phyloP scores from a whole-genome alignment of 2,329 filamentous ascomycete species.

The Cercospora nicotianae region DNA sequence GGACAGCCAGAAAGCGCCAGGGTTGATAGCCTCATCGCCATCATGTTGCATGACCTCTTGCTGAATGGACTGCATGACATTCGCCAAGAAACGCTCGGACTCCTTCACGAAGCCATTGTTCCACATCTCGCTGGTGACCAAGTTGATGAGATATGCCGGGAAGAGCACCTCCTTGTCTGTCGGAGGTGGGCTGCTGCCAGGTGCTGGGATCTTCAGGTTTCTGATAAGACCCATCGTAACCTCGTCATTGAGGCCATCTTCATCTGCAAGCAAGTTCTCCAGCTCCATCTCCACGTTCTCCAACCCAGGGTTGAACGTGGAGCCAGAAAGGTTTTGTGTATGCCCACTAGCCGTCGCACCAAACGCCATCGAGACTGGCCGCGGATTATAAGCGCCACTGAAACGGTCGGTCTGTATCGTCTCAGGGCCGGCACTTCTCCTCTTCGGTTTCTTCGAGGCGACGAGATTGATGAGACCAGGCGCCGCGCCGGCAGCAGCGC shows the following conservation, averaged over 20 bases:
- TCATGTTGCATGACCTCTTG: slow-evolving; percentile 99
- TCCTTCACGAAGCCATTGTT: slow-evolving; percentile 99
- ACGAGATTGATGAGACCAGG: slow-evolving; percentile 94
- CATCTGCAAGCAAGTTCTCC: slow-evolving; percentile 88
- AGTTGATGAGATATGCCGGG: slow-evolving; percentile 97
- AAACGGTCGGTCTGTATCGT: slow-evolving; percentile 83
- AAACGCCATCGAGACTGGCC: slow-evolving; percentile 94
- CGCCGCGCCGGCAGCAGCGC: slow-evolving; percentile 49
- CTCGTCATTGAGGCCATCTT: slow-evolving; percentile 94
- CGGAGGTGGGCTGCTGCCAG: slow-evolving; percentile 80
- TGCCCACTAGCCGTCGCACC: slow-evolving; percentile 60
- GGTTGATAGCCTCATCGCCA: slow-evolving; percentile 94
- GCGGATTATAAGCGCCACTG: slow-evolving; percentile 88
- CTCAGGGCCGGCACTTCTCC: slow-evolving; percentile 86
- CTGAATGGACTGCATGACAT: slow-evolving; percentile 99
- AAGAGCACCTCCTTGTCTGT: slow-evolving; percentile 99
- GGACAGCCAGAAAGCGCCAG: slow-evolving; percentile 96
- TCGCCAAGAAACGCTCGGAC: slow-evolving; percentile 96
- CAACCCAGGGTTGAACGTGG: slow-evolving; percentile 74
- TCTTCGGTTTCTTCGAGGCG: slow-evolving; percentile 93
- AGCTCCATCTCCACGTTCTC: slow-evolving; percentile 96
- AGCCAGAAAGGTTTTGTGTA: slow-evolving; percentile 70
- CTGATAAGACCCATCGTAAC: slow-evolving; percentile 94
- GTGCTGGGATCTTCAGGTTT: slow-evolving; percentile 93
- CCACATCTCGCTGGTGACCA: slow-evolving; percentile 99